A percentile compares a stretch with the other conserved stretches of the same genome.
Evolutionary conservation across 352 stramenopile species (phyloP).

Genomic region (Pythium scleroteichum): DNA sequence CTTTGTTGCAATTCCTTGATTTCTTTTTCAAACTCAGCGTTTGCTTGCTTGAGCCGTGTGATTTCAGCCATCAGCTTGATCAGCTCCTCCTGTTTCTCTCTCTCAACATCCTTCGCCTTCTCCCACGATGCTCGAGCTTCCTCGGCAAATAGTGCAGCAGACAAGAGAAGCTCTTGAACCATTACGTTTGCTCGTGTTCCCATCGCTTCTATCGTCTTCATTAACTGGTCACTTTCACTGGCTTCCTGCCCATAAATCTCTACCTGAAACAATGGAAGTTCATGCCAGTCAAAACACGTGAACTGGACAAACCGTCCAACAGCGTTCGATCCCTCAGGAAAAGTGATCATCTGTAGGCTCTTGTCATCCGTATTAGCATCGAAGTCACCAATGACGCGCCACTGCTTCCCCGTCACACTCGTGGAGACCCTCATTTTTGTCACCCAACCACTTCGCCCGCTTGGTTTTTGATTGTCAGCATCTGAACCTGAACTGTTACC

Average conservation of each 20-base stretch:
- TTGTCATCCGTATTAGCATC: conserved; percentile 50
- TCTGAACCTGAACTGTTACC: background rate
- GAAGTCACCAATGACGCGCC: conserved; percentile 59
- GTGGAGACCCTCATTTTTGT: conserved; percentile 58
- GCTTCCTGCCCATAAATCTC: conserved; percentile 68
- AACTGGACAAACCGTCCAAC: conserved; percentile 68
- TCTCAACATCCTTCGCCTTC: conserved; percentile 68
- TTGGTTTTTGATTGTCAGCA: conserved; percentile 8
- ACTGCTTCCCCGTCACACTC: conserved; percentile 67
- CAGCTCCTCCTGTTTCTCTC: conserved; percentile 78
- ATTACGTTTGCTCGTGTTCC: conserved; percentile 41
- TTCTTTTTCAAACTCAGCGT: conserved; percentile 48
- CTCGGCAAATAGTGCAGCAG: conserved; percentile 54
- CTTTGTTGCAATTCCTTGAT: conserved; percentile 49
- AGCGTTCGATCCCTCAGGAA: conserved; percentile 29
- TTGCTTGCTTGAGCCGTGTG: conserved; percentile 51
- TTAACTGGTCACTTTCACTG: conserved; percentile 49
- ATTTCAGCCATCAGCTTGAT: conserved; percentile 73
- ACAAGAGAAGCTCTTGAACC: conserved; percentile 55
- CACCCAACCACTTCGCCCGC: conserved; percentile 47
- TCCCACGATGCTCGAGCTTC: conserved; percentile 75
- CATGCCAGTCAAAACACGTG: conserved; percentile 63
- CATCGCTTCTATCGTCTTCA: conserved; percentile 43
- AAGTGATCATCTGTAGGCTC: conserved; percentile 34
- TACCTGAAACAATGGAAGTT: conserved; percentile 57